phyloP scores from a whole-genome alignment of 345 rosid genomes.

The Acer negundo region DNA sequence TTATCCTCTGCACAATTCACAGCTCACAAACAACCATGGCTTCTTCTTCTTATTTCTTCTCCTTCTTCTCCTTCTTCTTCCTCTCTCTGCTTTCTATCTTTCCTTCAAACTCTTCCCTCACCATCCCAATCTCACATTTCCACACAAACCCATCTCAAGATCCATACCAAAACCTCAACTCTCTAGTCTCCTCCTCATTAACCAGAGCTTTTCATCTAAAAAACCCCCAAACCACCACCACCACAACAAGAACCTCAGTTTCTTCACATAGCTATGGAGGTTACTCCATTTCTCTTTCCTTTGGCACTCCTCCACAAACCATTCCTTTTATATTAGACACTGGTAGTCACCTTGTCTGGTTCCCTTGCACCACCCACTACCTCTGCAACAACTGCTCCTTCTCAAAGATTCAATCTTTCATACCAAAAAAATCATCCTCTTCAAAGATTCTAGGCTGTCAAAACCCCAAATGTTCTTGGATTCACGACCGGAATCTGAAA shows the following conservation, averaged over 20 bases:
- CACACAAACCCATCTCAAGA: constrained; percentile 21
- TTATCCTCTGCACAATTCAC: background rate
- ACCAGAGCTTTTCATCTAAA: constrained; percentile 44
- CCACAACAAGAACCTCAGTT: background rate
- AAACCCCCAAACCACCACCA: constrained; percentile 18
- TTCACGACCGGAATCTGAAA: constrained; percentile 21
- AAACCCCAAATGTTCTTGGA: constrained; percentile 49
- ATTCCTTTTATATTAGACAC: constrained; percentile 35
- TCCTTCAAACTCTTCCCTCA: constrained; percentile 22
- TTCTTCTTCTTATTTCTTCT: constrained; percentile 13
- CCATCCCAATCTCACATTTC: constrained; percentile 27
- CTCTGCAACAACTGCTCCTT: constrained; percentile 38
- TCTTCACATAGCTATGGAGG: constrained; percentile 32
- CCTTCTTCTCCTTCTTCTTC: background rate
- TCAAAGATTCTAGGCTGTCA: constrained; percentile 38
- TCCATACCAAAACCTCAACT: constrained; percentile 30
- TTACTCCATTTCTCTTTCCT: constrained; percentile 32
- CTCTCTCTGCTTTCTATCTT: constrained; percentile 18
- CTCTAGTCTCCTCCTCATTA: constrained; percentile 32
- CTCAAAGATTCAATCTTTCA: constrained; percentile 26
- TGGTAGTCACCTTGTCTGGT: constrained; percentile 43
- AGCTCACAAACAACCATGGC: constrained; percentile 14
- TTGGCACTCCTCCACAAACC: constrained; percentile 36
- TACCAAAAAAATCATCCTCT: constrained; percentile 38
- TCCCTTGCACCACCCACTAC: constrained; percentile 44